phyloP scores from a whole-genome alignment of 495 filamentous ascomycete species.

The Lasiosphaeria ovina region DNA sequence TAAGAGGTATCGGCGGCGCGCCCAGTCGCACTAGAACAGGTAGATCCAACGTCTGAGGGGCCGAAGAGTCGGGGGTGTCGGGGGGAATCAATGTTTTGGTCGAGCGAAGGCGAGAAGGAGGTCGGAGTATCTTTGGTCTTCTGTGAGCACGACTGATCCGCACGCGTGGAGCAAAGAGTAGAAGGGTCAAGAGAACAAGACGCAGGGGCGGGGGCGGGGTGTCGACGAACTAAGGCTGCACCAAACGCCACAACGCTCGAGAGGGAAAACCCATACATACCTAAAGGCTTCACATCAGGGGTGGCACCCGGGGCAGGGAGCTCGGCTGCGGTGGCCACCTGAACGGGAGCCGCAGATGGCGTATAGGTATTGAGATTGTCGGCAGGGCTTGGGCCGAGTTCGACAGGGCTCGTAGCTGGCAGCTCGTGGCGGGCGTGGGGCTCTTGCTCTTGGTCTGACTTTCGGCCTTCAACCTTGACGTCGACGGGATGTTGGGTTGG shows the following conservation, averaged over 20 bases:
- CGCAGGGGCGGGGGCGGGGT: no score
- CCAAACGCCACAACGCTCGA: background rate
- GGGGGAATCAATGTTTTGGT: conserved; percentile 9
- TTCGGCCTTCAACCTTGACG: conserved; percentile 4
- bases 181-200: no score
- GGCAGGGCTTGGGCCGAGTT: background rate
- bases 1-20: conserved; percentile 7
- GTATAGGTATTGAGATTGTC: conserved; percentile 3
- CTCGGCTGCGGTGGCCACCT: background rate
- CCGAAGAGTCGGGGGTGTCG: conserved; percentile 14
- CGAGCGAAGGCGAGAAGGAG: conserved; percentile 6
- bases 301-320: background rate
- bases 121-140: conserved; percentile 16
- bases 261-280: conserved; percentile 12
- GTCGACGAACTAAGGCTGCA: no score
- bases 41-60: conserved; percentile 9
- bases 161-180: background rate
- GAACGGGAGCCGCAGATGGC: conserved; percentile 11
- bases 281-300: conserved; percentile 4
- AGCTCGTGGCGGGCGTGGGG: conserved; percentile 7
- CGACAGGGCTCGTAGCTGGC: background rate
- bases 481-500: conserved; percentile 4
- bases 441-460: conserved; percentile 9
- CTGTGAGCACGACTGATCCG: conserved; percentile 14
- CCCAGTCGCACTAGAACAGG: conserved; percentile 5